Conservation (phyloP, 371 early-diverging fungal genomes). For the Globomyces sp. region DNA sequence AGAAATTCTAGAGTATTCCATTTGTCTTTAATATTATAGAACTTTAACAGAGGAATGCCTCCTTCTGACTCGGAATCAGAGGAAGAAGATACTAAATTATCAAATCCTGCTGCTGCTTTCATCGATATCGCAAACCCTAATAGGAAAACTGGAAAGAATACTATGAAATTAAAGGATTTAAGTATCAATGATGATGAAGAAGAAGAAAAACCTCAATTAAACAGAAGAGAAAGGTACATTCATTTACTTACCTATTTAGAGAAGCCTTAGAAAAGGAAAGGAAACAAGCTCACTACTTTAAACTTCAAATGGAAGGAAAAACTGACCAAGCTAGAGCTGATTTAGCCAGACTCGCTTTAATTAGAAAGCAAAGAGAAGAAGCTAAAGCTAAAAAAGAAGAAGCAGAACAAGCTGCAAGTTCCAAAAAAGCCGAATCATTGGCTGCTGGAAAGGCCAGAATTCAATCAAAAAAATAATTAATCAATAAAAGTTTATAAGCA, state of each 20-base stretch:
- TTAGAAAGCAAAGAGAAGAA: conserved; percentile 67
- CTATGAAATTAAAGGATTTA: conserved; percentile 7
- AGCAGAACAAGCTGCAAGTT: conserved; percentile 41
- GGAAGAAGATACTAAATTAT: conserved; percentile 10
- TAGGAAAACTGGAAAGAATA: background rate
- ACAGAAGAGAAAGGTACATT: conserved; percentile 10
- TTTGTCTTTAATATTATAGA: too few relatives aligned
- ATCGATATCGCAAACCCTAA: conserved; percentile 20
- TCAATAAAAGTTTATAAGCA: conserved; percentile 4
- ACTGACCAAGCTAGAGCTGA: conserved; percentile 69
- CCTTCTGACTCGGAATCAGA: conserved; percentile 5
- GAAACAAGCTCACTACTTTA: conserved; percentile 56
- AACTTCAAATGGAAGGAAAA: conserved; percentile 65
- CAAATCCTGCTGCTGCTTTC: conserved; percentile 11
- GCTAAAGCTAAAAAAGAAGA: conserved; percentile 58
- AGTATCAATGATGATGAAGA: conserved; percentile 11
- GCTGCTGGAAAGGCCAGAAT: conserved; percentile 34
- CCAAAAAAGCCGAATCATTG: conserved; percentile 30
- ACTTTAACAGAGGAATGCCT: background rate
- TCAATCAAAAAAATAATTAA: conserved; percentile 28
- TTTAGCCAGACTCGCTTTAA: conserved; percentile 64
- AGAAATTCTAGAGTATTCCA: background rate
- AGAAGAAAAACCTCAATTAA: conserved; percentile 9
- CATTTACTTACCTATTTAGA: conserved; percentile 7
- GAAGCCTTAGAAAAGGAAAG: conserved; percentile 58